phyloP scores from a whole-genome alignment of 352 stramenopile species.

The Globisporangium takayamanum region DNA sequence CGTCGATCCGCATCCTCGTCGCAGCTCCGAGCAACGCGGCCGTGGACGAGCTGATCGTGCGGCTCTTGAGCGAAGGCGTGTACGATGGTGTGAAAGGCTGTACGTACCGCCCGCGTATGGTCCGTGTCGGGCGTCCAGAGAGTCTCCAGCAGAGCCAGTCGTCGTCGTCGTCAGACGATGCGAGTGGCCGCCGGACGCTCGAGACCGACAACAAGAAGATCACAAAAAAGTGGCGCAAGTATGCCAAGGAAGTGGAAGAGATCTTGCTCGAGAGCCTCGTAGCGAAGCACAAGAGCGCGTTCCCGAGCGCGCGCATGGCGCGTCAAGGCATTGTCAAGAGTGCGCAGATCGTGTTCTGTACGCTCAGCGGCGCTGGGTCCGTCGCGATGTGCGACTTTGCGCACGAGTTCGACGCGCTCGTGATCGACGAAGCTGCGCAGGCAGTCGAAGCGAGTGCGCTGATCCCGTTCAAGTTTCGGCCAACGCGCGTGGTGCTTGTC shows the following conservation, averaged over 20 bases:
- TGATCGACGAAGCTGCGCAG: constrained; percentile 98
- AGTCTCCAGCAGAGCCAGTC: constrained; percentile 30
- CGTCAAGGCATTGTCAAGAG: constrained; percentile 66
- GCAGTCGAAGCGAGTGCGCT: constrained; percentile 94
- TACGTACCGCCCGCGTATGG: constrained; percentile 55
- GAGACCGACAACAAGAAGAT: constrained; percentile 32
- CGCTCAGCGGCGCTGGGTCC: constrained; percentile 71
- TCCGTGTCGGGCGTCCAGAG: constrained; percentile 62
- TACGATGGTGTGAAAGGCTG: constrained; percentile 43
- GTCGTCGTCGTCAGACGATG: constrained; percentile 11
- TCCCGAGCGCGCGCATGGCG: constrained; percentile 43
- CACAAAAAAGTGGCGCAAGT: constrained; percentile 68
- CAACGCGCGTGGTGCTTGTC: constrained; percentile 76
- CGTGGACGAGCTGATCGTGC: constrained; percentile 71
- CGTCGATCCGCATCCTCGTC: constrained; percentile 65
- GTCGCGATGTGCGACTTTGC: constrained; percentile 85
- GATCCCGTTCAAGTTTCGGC: constrained; percentile 94
- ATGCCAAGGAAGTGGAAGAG: constrained; percentile 61
- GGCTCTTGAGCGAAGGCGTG: constrained; percentile 55
- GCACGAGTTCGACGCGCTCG: constrained; percentile 92
- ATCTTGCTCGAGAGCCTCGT: constrained; percentile 67
- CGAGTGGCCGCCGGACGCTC: constrained; percentile 14
- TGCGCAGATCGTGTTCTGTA: constrained; percentile 83
- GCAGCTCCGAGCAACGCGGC: constrained; percentile 75
- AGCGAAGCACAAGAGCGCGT: constrained; percentile 50